Evolutionary conservation across 2,329 filamentous ascomycete genomes (phyloP).

Genomic region (Pseudocercospora macadamiae): DNA sequence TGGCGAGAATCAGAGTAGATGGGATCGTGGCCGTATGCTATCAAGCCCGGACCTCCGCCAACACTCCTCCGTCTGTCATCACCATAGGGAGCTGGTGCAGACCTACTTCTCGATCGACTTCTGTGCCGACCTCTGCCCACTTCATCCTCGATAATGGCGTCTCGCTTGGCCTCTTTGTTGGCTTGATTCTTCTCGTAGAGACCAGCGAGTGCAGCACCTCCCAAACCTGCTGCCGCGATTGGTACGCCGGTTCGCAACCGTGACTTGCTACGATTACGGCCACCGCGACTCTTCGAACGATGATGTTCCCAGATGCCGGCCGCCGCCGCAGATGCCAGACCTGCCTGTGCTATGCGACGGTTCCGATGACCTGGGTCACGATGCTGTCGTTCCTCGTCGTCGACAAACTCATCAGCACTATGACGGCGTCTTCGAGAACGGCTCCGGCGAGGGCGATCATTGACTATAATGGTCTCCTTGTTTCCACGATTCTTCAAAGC

Average conservation of each 20-base stretch:
- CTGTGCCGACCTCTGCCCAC: constrained; percentile 31
- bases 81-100: constrained; percentile 46
- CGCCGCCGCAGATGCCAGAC: constrained; percentile 63
- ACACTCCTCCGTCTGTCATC: constrained; percentile 42
- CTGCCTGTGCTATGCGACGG: constrained; percentile 63
- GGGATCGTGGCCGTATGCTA: constrained; percentile 67
- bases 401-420: constrained; percentile 40
- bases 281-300: constrained; percentile 61
- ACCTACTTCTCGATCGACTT: constrained; percentile 48
- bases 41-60: constrained; percentile 56
- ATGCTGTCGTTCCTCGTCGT: constrained; percentile 23
- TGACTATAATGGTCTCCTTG: constrained; percentile 48
- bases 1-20: constrained; percentile 58
- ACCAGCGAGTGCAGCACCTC: constrained; percentile 63
- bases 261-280: constrained; percentile 56
- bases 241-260: constrained; percentile 60
- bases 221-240: constrained; percentile 63
- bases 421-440: constrained; percentile 49
- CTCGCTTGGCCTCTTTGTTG: constrained; percentile 58
- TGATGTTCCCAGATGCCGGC: constrained; percentile 62
- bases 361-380: constrained; percentile 56
- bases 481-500: constrained; percentile 55
- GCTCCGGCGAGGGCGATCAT: constrained; percentile 44
- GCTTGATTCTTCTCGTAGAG: constrained; percentile 66
- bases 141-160: constrained; percentile 43